Evolutionary conservation across 139 green algal species (phyloP).

Genomic region (Trebouxia sp.): DNA sequence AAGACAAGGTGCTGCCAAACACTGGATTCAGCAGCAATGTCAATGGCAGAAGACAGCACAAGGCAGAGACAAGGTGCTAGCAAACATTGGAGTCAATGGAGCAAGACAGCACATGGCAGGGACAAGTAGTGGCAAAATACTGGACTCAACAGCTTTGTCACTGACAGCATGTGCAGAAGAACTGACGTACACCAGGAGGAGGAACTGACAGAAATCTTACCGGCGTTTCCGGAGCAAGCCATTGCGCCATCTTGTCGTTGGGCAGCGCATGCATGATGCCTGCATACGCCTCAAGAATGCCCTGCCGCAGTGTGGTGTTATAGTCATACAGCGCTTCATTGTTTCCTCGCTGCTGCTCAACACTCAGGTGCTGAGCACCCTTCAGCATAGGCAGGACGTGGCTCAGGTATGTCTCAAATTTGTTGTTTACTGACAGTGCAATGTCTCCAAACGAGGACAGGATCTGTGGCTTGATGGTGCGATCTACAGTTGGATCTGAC

Average conservation of each 20-base stretch:
- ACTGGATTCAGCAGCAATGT: too few species aligned
- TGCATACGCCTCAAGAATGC: constrained; percentile 94
- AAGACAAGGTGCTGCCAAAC: not conserved
- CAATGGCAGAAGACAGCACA: too few species aligned
- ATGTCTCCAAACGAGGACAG: constrained; percentile 93
- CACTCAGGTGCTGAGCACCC: constrained; percentile 53
- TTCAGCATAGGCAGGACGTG: constrained; percentile 78
- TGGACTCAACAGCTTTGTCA: too few species aligned
- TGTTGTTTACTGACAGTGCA: constrained; percentile 84
- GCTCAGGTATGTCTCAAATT: constrained; percentile 68
- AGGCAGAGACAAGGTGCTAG: too few species aligned
- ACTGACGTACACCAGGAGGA: too few species aligned
- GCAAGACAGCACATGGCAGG: too few species aligned
- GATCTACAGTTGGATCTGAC: constrained; percentile 75
- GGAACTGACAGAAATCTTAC: too few species aligned
- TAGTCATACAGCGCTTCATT: constrained; percentile 87
- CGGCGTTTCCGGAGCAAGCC: constrained; percentile 26
- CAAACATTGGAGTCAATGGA: too few species aligned
- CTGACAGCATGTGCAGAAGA: too few species aligned
- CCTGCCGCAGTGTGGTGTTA: constrained; percentile 86
- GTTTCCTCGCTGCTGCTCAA: constrained; percentile 32
- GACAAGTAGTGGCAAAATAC: too few species aligned
- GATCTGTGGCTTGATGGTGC: constrained; percentile 95
- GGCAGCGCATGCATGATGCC: constrained; percentile 76
- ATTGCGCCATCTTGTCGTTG: constrained; percentile 41